Base-by-base conservation (phyloP, 306 rosid species). In the Prunus kanzakura region DNA sequence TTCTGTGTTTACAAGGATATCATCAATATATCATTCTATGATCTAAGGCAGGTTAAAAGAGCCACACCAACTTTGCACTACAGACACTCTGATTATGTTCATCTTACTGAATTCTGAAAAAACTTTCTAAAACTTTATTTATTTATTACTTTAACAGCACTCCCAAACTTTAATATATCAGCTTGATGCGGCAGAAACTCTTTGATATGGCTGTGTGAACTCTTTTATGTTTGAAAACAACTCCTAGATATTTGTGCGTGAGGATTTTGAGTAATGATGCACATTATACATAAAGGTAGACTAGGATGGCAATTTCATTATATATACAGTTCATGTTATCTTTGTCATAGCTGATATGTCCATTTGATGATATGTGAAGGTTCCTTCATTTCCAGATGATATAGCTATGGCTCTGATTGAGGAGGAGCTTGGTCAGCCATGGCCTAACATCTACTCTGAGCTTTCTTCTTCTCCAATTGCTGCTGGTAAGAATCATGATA, bases 371-470 rank as follows among this genome's bases (percentile, higher is more conserved):
- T 76, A 56, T 75, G 67, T 73, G 84, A 88, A 95, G 98, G 98
- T 95, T 83, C 98, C 96, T 82, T 95, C 98, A 74, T 95, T 85
- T 87, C 92, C 98, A 13, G 97, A 95, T 92, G 96, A 95, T 85
- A 75, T 95, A 46, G 98, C 98, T 81, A 95, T 95, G 98, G 96
- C 97, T 85, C 82, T 95, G 75, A 82, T 95, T 75, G 89, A 95
- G 73, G 98, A 95, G 87, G 98, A 95, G 82, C 97, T 95, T 82
- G 98, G 97, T 85, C 96, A 88, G 83, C 98, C 96, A 22, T 95
- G 98, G 98, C 91, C 88, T 54, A 87, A 92, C 63, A 51, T 95
- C 12, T 95, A 92, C 80, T 92, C 96, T 62, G 98, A 95, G 77
- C 91, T 95, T 67, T 88, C 98, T 58, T 47, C 98, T 78, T 95